Evolutionary conservation across 1,284 basidiomycete genomes (phyloP).

Genomic region (Leucoagaricus sp.): DNA sequence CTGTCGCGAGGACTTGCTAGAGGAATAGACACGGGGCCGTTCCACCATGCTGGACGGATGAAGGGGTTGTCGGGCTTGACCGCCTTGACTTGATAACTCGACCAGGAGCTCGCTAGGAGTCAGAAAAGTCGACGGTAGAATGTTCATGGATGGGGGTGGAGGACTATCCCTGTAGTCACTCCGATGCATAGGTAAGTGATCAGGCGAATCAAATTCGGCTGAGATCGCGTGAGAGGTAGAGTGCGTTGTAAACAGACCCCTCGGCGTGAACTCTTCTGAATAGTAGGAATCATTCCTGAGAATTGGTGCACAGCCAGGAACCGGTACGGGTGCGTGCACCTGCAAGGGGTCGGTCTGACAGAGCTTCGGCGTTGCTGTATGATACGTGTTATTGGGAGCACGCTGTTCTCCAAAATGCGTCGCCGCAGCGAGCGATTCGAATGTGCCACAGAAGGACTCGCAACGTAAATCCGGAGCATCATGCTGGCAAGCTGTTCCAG

Average conservation of each 20-base stretch:
- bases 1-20: background rate
- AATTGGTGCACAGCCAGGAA: slow-evolving; percentile 26
- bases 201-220: too few relatives aligned
- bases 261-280: background rate
- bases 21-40: background rate
- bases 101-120: slow-evolving; percentile 67
- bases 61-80: background rate
- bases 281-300: slow-evolving; percentile 14
- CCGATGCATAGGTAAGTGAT: background rate
- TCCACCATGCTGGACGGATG: slow-evolving; percentile 5
- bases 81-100: slow-evolving; percentile 32
- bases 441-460: too few relatives aligned
- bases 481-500: too few relatives aligned
- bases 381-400: too few relatives aligned
- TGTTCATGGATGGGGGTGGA: background rate
- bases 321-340: slow-evolving; percentile 27
- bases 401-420: too few relatives aligned
- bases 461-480: too few relatives aligned
- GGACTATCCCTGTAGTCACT: background rate
- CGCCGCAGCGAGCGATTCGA: too few relatives aligned
- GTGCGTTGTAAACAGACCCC: too few relatives aligned
- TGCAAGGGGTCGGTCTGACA: background rate
- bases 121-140: slow-evolving; percentile 47
- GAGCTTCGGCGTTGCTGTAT: background rate
- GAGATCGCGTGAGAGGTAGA: too few relatives aligned